Conservation (phyloP, 345 rosid genomes). For the Erysimum cheiranthoides region DNA sequence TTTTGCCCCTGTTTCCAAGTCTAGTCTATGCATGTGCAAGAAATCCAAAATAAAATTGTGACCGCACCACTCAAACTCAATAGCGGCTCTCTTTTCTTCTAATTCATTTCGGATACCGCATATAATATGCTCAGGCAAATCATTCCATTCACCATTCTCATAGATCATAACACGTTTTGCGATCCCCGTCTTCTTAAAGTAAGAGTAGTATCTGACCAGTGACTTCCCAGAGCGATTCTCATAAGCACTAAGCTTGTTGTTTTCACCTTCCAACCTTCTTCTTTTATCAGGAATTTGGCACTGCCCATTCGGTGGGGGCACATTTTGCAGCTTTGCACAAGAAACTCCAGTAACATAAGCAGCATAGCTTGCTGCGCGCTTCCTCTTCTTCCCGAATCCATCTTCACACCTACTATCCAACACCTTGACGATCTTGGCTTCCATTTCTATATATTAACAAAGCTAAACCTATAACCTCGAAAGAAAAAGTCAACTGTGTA, state of each 20-base stretch:
- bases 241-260: conserved; percentile 43
- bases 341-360: conserved; percentile 54
- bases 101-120: conserved; percentile 60
- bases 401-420: conserved; percentile 58
- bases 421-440: conserved; percentile 59
- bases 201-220: conserved; percentile 63
- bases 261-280: conserved; percentile 52
- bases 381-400: conserved; percentile 57
- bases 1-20: conserved; percentile 67
- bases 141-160: conserved; percentile 80
- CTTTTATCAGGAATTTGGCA: conserved; percentile 54
- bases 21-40: conserved; percentile 75
- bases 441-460: conserved; percentile 73
- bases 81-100: conserved; percentile 61
- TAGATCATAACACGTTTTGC: conserved; percentile 76
- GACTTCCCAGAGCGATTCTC: conserved; percentile 53
- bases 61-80: conserved; percentile 64
- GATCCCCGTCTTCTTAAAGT: conserved; percentile 67
- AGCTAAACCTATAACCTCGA: conserved; percentile 51
- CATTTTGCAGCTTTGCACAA: conserved; percentile 39
- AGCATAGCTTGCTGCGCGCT: conserved; percentile 51
- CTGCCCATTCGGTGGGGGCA: conserved; percentile 44
- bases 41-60: conserved; percentile 68
- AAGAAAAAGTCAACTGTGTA: conserved; percentile 43
- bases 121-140: conserved; percentile 60